Evolutionary conservation across 306 rosid species (phyloP), one percentile per base, ranked within the genome.

Genomic region (Cucurbita moschata): DNA sequence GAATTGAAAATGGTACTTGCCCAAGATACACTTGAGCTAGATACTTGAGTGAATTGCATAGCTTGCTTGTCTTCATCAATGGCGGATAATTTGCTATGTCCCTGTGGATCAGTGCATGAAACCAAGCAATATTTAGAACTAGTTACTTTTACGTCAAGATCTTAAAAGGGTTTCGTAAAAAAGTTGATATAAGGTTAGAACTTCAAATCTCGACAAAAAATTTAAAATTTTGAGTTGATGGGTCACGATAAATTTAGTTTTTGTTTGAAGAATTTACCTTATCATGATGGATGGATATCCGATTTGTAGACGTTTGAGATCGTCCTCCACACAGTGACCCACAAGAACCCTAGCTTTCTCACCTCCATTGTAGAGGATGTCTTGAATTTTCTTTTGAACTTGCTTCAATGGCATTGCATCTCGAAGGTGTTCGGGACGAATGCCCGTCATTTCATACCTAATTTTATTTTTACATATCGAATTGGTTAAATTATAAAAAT

Each of bases 41-140:
- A 79, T 91, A 88, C 87, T 95, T 91, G 74, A 95, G 96, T 40
- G 99, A 82, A 85, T 91, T 95, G 88, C 96, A 84, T 67, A 91
- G 91, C 86, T 95, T 95, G 91, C 93, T 95, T 3, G 99, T 89
- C 79, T 95, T 95, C 96, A 91, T 86, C 79, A 95, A 77, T 74
- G 99, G 99, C 65, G 97, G 99, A 78, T 95, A 95, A 76, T 86
- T 89, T 70, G 97, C 96, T 21, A 91, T 91, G 80, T 95, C 99
- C 89, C 99, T 95, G 83, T 55, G 8, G 26, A 9, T 46, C 6
- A 4, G 40, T 5, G 38, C 39, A 67, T 12, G 6, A 19, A 65
- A 43, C 4, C 50, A 46, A 42, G 4, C 2, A 59, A 30, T 49
- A 0, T 26, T 26, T n/a, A n/a, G n/a, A n/a, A n/a, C n/a, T n/a